Percentiles rank a stretch among this genome's conserved stretches.
Conservation (phyloP, 805 yeast genomes). For the Kodamaea fukazawae region DNA sequence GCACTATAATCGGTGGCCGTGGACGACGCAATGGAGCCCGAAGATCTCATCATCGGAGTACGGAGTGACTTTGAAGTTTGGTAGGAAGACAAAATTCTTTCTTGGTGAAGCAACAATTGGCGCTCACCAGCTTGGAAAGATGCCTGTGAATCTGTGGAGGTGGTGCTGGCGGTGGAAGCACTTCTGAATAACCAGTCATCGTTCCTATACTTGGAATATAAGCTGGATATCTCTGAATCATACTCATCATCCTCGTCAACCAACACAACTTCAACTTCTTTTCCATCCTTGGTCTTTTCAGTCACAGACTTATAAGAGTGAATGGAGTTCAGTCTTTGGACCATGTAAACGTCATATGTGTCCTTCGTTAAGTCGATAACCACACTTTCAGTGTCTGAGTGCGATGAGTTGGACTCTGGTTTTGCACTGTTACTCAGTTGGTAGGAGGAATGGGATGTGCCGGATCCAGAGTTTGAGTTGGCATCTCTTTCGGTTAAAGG, state of each 20-base stretch:
- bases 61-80: constrained; percentile 2
- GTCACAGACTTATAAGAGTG: constrained; percentile 39
- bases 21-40: constrained; percentile 6
- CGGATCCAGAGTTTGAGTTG: constrained; percentile 4
- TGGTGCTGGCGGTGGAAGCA: constrained; percentile 20
- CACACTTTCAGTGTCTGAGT: constrained; percentile 37
- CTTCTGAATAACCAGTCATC: constrained; percentile 25
- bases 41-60: constrained; percentile 3
- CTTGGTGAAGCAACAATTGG: constrained; percentile 14
- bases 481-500: constrained; percentile 3
- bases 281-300: constrained; percentile 36
- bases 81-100: not conserved
- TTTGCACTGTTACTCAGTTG: constrained; percentile 29
- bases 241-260: constrained; percentile 36
- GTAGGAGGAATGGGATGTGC: constrained; percentile 24
- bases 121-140: constrained; percentile 15
- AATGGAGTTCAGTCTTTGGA: constrained; percentile 34
- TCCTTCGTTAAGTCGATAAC: constrained; percentile 43
- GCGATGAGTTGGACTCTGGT: constrained; percentile 26
- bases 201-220: constrained; percentile 39
- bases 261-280: constrained; percentile 41
- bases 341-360: constrained; percentile 35
- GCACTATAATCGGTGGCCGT: constrained; percentile 5
- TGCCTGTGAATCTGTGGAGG: constrained; percentile 10
- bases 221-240: constrained; percentile 35